Evolutionary conservation across 2,329 filamentous ascomycete genomes (phyloP), one percentile per base, ranked within the genome.

Genomic region (Alternaria atra): DNA sequence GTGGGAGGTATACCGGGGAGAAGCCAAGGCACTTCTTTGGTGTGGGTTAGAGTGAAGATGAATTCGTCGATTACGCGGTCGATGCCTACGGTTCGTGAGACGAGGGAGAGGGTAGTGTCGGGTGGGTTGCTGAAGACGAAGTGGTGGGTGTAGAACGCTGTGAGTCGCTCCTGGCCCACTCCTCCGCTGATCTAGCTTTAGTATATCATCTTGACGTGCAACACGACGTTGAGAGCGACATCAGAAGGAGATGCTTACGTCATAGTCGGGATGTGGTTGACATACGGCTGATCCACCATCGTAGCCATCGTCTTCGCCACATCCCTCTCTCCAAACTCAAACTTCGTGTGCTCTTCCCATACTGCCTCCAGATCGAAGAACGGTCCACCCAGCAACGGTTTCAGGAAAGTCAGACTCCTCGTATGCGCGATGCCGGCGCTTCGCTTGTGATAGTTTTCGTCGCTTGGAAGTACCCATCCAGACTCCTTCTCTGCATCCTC

Each of bases 261-360:
- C 69, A 89, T 83, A 0, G 90, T 92, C 0, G 90, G 89, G 2
- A 93, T 83, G 72, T 93, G 90, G 72, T 93, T 93, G 1, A 94
- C 91, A 70, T 93, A 93, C 2, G 91, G 91, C 74, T 92, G 87
- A 48, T 89, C 83, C 2, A 93, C 90, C 91, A 94, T 93, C 0
- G 91, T 93, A n/a, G 83, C 84, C 91, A 94, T 93, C 0, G 91
- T 94, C 65, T 87, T 86, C 63, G 87, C 87, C 0, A 92, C 90
- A 2, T 86, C 87, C 10, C 90, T 84, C 56, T 89, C 86, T 1
- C 77, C 86, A 73, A 94, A 94, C 73, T 93, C 90, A 67, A 85
- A 90, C 43, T 84, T 84, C 0, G 89, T 91, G 73, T 94, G 91
- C 76, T 93, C 90, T 7, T 93, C 90, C 91, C 91, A 94, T 50